phyloP scores from a whole-genome alignment of 768 basidiomycete genomes.

The Termitomyces sp. region DNA sequence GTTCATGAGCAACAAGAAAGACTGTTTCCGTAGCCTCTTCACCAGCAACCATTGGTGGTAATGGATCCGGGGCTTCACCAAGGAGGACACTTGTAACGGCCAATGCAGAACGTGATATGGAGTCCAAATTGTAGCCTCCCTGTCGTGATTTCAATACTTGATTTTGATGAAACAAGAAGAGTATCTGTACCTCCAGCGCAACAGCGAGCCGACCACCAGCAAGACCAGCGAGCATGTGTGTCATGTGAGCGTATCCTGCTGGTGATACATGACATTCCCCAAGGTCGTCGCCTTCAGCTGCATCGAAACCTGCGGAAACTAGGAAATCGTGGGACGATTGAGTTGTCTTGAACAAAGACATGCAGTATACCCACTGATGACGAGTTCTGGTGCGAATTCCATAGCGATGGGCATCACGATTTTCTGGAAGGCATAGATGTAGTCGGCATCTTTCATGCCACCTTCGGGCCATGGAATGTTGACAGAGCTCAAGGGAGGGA shows the following conservation, averaged over 20 bases:
- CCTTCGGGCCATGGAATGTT: constrained; percentile 91
- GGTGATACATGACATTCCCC: constrained; percentile 91
- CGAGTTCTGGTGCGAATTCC: constrained; percentile 93
- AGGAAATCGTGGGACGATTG: background rate
- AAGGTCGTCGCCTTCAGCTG: constrained; percentile 86
- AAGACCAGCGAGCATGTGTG: constrained; percentile 88
- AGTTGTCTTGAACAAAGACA: background rate
- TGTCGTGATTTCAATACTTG: constrained; percentile 22
- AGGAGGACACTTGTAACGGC: constrained; percentile 87
- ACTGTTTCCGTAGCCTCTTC: constrained; percentile 86
- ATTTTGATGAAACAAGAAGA: background rate
- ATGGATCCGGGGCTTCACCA: constrained; percentile 76
- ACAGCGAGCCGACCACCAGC: constrained; percentile 88
- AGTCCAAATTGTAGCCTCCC: constrained; percentile 94
- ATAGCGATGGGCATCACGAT: constrained; percentile 96
- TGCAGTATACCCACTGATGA: constrained; percentile 67
- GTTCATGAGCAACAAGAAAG: constrained; percentile 80
- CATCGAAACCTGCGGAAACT: constrained; percentile 99
- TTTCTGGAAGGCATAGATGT: constrained; percentile 93
- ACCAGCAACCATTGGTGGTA: constrained; percentile 68
- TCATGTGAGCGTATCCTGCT: constrained; percentile 96
- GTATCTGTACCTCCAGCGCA: constrained; percentile 72
- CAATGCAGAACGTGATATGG: constrained; percentile 81
- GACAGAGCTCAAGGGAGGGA: constrained; percentile 57
- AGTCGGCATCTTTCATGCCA: constrained; percentile 94